These are phyloP conservation scores for Nitzschia inconspicua DNA, from an alignment of 108 stramenopile genomes.

Conservation along the genomic window DNA sequence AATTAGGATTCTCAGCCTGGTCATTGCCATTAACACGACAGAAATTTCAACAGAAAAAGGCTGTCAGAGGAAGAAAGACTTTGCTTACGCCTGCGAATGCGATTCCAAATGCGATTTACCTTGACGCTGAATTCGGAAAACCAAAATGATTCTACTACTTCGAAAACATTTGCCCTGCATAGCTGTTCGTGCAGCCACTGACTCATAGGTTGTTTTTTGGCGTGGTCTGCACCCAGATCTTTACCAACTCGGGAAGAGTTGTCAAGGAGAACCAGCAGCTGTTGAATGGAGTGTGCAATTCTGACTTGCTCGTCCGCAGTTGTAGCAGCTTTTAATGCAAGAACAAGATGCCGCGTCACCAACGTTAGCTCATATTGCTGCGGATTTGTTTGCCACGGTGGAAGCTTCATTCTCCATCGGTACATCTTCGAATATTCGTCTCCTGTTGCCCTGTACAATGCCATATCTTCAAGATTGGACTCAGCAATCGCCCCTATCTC, in stretches of 20 bases:
- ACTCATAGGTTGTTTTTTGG: constrained; percentile 39
- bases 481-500: constrained; percentile 85
- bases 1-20: neutral
- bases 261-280: constrained; percentile 66
- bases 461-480: constrained; percentile 48
- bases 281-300: constrained; percentile 81
- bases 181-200: constrained; percentile 63
- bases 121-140: constrained; percentile 60
- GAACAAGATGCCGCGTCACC: constrained; percentile 69
- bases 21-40: no score
- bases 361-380: constrained; percentile 65
- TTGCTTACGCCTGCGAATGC: neutral
- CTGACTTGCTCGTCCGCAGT: constrained; percentile 77
- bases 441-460: constrained; percentile 12
- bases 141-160: constrained; percentile 85
- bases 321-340: constrained; percentile 61
- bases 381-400: constrained; percentile 78
- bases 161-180: constrained; percentile 52
- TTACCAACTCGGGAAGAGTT: constrained; percentile 11
- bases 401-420: constrained; percentile 59
- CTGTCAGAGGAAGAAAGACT: neutral
- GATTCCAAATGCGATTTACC: constrained; percentile 22
- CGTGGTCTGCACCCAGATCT: neutral
- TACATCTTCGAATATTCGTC: constrained; percentile 12
- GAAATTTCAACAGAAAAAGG: no score